Evolutionary conservation across 2,329 filamentous ascomycete species (phyloP).

Genomic region (Aureobasidium pullulans): DNA sequence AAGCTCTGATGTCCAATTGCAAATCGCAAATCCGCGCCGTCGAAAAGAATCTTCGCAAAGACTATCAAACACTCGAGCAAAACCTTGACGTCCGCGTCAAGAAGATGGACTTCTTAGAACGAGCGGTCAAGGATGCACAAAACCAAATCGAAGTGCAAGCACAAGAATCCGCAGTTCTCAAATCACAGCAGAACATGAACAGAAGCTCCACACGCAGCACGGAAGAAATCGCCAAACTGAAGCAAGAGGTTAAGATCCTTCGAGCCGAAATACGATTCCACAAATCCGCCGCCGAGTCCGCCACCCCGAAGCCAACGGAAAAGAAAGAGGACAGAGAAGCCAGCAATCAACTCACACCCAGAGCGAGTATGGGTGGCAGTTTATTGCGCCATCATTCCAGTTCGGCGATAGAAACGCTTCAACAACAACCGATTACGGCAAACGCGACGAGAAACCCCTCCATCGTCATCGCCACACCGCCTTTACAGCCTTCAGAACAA

Average conservation of each 20-base stretch:
- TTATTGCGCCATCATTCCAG: constrained; percentile 50
- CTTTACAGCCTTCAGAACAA: constrained; percentile 51
- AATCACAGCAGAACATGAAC: constrained; percentile 23
- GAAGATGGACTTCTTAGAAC: constrained; percentile 81
- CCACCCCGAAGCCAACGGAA: not conserved
- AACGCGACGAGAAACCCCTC: not conserved
- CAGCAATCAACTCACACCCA: constrained; percentile 19
- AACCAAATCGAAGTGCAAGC: constrained; percentile 48
- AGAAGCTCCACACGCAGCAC: constrained; percentile 25
- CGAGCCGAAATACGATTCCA: constrained; percentile 62
- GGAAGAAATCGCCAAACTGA: constrained; percentile 52
- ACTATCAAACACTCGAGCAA: constrained; percentile 80
- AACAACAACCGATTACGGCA: not conserved
- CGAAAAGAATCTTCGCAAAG: constrained; percentile 84
- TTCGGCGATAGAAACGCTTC: constrained; percentile 40
- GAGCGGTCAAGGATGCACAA: constrained; percentile 60
- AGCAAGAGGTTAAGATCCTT: constrained; percentile 53
- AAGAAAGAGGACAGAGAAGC: constrained; percentile 11
- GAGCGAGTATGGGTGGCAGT: constrained; percentile 39
- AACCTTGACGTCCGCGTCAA: constrained; percentile 73
- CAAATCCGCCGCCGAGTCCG: constrained; percentile 22
- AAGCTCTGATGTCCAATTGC: constrained; percentile 70
- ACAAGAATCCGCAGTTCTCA: constrained; percentile 6
- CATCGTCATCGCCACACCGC: constrained; percentile 31
- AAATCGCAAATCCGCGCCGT: constrained; percentile 71